Conservation (phyloP, 78 protist species). For the Dictyostelium firmibasis region DNA sequence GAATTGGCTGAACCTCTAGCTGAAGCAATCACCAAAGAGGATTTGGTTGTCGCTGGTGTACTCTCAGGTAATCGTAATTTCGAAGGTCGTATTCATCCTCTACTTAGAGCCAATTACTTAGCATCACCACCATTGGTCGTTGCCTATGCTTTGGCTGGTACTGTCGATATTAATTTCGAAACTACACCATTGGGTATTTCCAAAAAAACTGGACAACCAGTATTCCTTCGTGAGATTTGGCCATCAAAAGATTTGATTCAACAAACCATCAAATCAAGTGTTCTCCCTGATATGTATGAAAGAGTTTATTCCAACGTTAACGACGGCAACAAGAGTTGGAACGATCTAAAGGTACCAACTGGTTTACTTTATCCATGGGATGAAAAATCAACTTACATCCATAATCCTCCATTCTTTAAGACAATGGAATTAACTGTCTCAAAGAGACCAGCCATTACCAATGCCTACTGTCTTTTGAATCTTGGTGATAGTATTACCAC, state of each 20-base stretch:
- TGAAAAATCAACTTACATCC: conserved; percentile 89
- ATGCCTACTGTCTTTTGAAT: conserved; percentile 86
- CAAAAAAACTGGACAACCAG: conserved; percentile 69
- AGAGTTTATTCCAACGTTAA: conserved; percentile 78
- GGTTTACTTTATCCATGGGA: conserved; percentile 91
- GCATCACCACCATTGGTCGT: conserved; percentile 94
- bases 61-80: conserved; percentile 96
- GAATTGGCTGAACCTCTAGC: conserved; percentile 80
- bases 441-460: conserved; percentile 29
- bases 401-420: conserved; percentile 91
- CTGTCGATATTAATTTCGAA: conserved; percentile 87
- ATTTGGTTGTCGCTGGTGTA: conserved; percentile 88
- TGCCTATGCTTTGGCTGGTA: conserved; percentile 95
- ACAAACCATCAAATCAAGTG: conserved; percentile 43
- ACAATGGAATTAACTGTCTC: conserved; percentile 81
- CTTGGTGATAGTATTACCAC: conserved; percentile 93
- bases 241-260: conserved; percentile 88
- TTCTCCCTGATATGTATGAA: conserved; percentile 84
- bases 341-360: conserved; percentile 80
- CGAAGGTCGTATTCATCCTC: conserved; percentile 91
- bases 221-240: conserved; percentile 93
- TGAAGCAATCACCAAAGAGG: conserved; percentile 82
- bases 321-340: conserved; percentile 90
- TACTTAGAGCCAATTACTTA: conserved; percentile 89
- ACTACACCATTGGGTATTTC: conserved; percentile 77